phyloP scores from a whole-genome alignment of 139 green algal species.

The Deuterostichococcus epilithicus region DNA sequence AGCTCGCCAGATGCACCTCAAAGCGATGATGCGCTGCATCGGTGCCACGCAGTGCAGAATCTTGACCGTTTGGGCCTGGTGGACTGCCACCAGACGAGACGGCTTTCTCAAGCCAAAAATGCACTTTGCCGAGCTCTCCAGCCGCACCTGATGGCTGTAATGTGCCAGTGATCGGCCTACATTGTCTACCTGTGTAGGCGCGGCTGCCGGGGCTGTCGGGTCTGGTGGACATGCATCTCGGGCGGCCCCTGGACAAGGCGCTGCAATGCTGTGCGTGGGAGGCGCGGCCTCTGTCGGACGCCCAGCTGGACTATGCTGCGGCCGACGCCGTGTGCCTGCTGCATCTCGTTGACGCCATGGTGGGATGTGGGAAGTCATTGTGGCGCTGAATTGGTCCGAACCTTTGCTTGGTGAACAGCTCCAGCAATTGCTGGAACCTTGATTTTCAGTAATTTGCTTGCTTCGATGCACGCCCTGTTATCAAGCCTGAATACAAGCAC shows the following conservation, averaged over 20 bases:
- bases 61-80: not conserved
- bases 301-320: constrained; percentile 36
- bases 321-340: constrained; percentile 43
- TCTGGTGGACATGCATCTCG: constrained; percentile 33
- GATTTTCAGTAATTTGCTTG: no score
- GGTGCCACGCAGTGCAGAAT: not conserved
- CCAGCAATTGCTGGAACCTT: not conserved
- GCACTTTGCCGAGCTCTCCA: not conserved
- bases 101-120: not conserved
- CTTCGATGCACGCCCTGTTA: no score
- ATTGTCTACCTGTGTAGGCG: constrained; percentile 3
- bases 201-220: constrained; percentile 26
- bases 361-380: not conserved
- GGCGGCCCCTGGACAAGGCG: constrained; percentile 40
- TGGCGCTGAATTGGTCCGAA: not conserved
- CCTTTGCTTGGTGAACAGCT: not conserved
- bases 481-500: not conserved
- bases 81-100: no score
- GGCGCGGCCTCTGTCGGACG: constrained; percentile 12
- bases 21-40: not conserved
- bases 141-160: not conserved
- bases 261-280: constrained; percentile 49
- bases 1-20: no score
- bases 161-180: not conserved
- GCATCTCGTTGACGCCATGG: constrained; percentile 31